Conservation (phyloP, 176 grass and related monocot genomes). For the Hyparrhenia diplandra region DNA sequence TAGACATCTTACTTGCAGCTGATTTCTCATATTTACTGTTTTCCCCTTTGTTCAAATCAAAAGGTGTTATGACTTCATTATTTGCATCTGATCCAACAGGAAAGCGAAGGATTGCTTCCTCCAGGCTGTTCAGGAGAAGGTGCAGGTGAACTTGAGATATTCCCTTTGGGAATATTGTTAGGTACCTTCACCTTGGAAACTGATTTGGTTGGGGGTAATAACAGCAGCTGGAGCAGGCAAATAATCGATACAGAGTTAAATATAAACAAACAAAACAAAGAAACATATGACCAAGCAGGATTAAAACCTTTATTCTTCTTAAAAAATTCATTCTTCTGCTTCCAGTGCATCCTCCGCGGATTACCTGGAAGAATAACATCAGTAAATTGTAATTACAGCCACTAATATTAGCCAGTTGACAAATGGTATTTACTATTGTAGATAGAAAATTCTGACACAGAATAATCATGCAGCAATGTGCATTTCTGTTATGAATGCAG, state of each 20-base stretch:
- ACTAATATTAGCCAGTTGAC: constrained; percentile 10
- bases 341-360: constrained; percentile 78
- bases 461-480: background rate
- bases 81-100: constrained; percentile 52
- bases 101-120: constrained; percentile 48
- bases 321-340: constrained; percentile 64
- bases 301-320: constrained; percentile 85
- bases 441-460: background rate
- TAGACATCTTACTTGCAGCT: constrained; percentile 37
- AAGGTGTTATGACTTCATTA: constrained; percentile 61
- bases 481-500: constrained; percentile 19
- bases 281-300: constrained; percentile 15
- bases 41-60: constrained; percentile 63
- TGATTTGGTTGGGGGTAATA: constrained; percentile 70
- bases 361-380: constrained; percentile 62
- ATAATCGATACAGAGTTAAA: constrained; percentile 31
- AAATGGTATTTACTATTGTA: constrained; percentile 9
- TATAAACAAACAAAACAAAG: constrained; percentile 14
- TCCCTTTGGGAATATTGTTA: constrained; percentile 52
- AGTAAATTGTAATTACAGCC: constrained; percentile 21
- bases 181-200: constrained; percentile 63
- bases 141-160: constrained; percentile 46
- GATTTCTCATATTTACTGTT: constrained; percentile 57
- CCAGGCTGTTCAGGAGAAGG: constrained; percentile 72
- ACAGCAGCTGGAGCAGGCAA: constrained; percentile 56